These are phyloP conservation scores for Chaetomium cochliodes DNA, from an alignment of 495 filamentous ascomycete species.

Conservation along the genomic window DNA sequence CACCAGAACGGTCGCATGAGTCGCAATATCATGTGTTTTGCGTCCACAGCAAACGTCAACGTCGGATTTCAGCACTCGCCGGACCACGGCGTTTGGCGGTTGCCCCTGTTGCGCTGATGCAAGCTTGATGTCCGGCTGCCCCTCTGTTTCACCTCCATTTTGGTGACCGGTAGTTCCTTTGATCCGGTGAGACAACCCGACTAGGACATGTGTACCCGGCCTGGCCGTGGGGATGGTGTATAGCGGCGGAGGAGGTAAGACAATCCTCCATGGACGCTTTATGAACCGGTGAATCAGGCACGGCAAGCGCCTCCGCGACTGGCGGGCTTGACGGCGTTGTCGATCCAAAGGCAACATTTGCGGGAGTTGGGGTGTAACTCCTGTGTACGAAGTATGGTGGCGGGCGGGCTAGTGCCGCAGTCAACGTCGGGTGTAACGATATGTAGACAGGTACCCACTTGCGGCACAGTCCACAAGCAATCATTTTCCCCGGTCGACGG, in stretches of 20 bases:
- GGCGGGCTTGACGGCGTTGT: constrained; percentile 6
- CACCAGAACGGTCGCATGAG: constrained; percentile 31
- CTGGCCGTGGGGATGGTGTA: not conserved
- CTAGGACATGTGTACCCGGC: not conserved
- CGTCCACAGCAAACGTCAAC: constrained; percentile 9
- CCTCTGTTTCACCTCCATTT: constrained; percentile 2
- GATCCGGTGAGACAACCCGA: not conserved
- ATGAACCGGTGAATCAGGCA: constrained; percentile 30
- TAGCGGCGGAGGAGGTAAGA: not conserved
- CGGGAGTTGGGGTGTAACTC: constrained; percentile 14
- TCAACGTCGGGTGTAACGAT: constrained; percentile 1
- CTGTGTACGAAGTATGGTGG: not conserved
- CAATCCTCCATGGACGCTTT: not conserved
- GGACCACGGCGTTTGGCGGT: not conserved
- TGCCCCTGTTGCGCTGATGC: not conserved
- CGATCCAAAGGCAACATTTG: constrained; percentile 17
- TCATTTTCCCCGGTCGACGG: constrained; percentile 8
- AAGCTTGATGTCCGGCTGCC: not conserved
- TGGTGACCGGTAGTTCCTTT: not conserved
- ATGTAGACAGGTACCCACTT: constrained; percentile 4
- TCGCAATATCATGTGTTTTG: constrained; percentile 33
- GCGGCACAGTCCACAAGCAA: not conserved
- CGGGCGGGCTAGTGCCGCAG: not conserved
- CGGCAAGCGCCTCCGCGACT: constrained; percentile 21
- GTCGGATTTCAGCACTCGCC: not conserved